Conservation (phyloP, 2,329 filamentous ascomycete species). For the Monosporascus sp. region DNA sequence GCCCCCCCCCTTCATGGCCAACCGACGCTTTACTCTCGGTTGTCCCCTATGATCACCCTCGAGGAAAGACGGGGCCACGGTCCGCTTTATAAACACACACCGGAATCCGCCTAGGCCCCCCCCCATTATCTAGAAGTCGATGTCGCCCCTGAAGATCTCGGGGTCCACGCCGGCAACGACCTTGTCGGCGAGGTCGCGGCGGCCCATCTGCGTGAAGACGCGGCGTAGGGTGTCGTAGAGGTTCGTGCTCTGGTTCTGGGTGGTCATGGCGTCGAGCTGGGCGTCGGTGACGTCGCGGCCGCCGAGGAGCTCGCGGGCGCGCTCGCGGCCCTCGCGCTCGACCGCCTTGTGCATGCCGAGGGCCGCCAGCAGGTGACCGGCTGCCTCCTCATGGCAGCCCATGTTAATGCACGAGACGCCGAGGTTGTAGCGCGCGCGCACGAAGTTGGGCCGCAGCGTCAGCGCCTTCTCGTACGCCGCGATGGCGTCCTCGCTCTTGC, state of each 20-base stretch:
- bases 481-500: conserved; percentile 91
- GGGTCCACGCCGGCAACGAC: conserved; percentile 89
- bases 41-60: too few relatives aligned
- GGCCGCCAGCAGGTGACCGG: conserved; percentile 85
- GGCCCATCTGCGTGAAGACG: conserved; percentile 95
- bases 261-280: conserved; percentile 79
- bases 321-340: conserved; percentile 76
- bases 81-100: neutral
- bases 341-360: conserved; percentile 94
- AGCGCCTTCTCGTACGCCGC: conserved; percentile 93
- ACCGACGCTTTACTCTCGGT: too few relatives aligned
- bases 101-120: too few relatives aligned
- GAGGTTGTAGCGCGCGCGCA: conserved; percentile 92
- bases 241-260: conserved; percentile 95
- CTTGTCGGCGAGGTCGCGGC: conserved; percentile 80
- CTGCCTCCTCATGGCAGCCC: conserved; percentile 88
- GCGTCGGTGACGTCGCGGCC: conserved; percentile 56
- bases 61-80: too few relatives aligned
- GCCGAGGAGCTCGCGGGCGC: conserved; percentile 77
- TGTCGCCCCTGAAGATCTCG: conserved; percentile 80
- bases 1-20: too few relatives aligned
- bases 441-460: conserved; percentile 88
- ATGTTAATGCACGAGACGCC: conserved; percentile 98
- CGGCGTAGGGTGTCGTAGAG: conserved; percentile 89
- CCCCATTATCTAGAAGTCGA: conserved; percentile 61